Evolutionary conservation across 768 basidiomycete genomes (phyloP), one percentile per base, ranked within the genome.

Genomic region (Amyloporia xantha): DNA sequence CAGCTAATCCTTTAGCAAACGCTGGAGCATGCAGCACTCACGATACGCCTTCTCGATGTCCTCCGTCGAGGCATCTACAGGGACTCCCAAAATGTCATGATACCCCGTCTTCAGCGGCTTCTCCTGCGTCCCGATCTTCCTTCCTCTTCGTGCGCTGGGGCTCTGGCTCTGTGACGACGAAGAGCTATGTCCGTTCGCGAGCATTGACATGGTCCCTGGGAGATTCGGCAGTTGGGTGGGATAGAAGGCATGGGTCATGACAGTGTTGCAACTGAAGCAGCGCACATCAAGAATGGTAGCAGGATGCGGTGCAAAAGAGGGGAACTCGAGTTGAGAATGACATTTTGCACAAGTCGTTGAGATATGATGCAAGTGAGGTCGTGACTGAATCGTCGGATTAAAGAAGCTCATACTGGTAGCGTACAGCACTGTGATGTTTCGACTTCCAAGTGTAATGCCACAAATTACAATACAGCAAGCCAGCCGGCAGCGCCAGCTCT

Each of bases 1-100:
- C n/a, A 50, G 25, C 25, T 12, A 6, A 17, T 9, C 3, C 17
- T 10, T 33, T 19, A 45, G 26, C n/a, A n/a, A n/a, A 9, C 27
- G 4, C 28, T 3, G 9, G 19, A 13, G 36, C 5, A 11, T 28
- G n/a, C 37, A 2, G 19, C 17, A 71, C 78, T 52, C 60, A 84
- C 92, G 81, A 68, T 95, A 94, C 2, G 92, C 86, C 63, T 87
- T 92, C 75, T 94, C 94, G 62, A 95, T 76, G 42, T 94, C 91
- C 15, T 91, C 90, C 3, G 77, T 75, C 13, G 83, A 82, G 5
- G 91, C 91, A 53, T 81, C 77, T 15, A 86, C 73, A 0, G 84
- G 66, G 1, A 94, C 76, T 5, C 86, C 88, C 4, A 94, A 72
- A 19, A 88, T 74, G 61, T 95, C 91, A 59, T 94, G 94, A 67